phyloP scores from a whole-genome alignment of 805 yeast genomes.

The Priceomyces haplophilus region DNA sequence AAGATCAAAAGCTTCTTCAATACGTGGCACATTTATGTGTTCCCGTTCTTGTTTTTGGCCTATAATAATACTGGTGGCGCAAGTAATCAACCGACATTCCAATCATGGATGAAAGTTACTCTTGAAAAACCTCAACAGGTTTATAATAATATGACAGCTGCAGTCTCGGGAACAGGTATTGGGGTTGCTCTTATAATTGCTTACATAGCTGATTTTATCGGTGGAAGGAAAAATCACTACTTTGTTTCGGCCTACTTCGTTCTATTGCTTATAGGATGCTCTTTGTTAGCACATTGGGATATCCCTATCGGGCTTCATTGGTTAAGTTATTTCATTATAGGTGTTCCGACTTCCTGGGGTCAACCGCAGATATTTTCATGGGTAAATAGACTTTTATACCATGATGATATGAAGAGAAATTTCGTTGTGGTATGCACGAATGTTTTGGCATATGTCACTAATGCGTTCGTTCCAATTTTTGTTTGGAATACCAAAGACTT shows the following conservation, averaged over 20 bases:
- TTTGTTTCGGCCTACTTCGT: slow-evolving; percentile 39
- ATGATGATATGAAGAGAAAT: slow-evolving; percentile 42
- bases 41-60: slow-evolving; percentile 38
- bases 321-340: slow-evolving; percentile 47
- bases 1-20: slow-evolving; percentile 41
- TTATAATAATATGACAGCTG: slow-evolving; percentile 35
- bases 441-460: slow-evolving; percentile 37
- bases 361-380: slow-evolving; percentile 57
- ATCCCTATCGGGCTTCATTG: slow-evolving; percentile 49
- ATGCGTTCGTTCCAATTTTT: slow-evolving; percentile 38
- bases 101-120: slow-evolving; percentile 33
- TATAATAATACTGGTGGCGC: slow-evolving; percentile 33
- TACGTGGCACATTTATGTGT: slow-evolving; percentile 49
- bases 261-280: slow-evolving; percentile 39
- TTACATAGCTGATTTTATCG: slow-evolving; percentile 29
- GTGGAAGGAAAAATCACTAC: slow-evolving; percentile 31
- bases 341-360: slow-evolving; percentile 49
- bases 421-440: slow-evolving; percentile 40
- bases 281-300: slow-evolving; percentile 46
- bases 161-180: slow-evolving; percentile 26
- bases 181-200: slow-evolving; percentile 22
- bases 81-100: slow-evolving; percentile 33
- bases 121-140: slow-evolving; percentile 23
- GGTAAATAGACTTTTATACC: slow-evolving; percentile 47
- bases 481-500: slow-evolving; percentile 37